These are phyloP conservation scores for Trichophyton benhamiae DNA, from an alignment of 2,329 filamentous ascomycete genomes.

Conservation along the genomic window DNA sequence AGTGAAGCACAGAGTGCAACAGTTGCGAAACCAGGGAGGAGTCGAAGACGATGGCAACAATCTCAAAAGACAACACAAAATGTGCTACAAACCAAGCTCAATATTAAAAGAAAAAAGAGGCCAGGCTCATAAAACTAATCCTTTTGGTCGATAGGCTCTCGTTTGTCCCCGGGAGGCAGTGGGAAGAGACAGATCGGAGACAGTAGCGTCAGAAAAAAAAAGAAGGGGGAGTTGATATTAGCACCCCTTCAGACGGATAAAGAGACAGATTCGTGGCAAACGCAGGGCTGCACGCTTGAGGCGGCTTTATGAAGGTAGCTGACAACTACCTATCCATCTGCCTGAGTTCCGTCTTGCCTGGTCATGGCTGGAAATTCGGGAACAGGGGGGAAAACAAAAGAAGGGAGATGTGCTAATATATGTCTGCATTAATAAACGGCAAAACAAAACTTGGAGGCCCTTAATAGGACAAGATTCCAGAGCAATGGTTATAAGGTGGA, in stretches of 20 bases:
- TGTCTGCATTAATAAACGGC: not conserved
- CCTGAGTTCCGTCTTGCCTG: not conserved
- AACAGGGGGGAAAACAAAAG: not conserved
- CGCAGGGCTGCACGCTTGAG: not conserved
- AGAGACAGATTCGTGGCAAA: not conserved
- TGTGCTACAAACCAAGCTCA: slow-evolving; percentile 1
- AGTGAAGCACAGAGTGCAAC: slow-evolving; percentile 1
- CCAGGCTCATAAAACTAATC: not conserved
- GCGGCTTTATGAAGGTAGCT: not conserved
- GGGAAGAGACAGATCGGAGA: not conserved
- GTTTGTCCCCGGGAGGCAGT: not conserved
- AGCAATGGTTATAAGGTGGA: not conserved
- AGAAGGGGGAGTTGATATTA: not conserved
- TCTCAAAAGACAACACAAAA: not conserved
- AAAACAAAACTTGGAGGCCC: not conserved
- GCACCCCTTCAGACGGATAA: not conserved
- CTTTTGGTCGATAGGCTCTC: not conserved
- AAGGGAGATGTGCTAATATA: not conserved
- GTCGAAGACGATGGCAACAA: not conserved
- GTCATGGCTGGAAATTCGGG: not conserved
- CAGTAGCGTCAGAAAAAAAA: not conserved
- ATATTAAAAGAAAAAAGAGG: not conserved
- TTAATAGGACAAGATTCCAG: not conserved
- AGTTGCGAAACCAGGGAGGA: not conserved
- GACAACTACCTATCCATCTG: not conserved